These are phyloP conservation scores for Saksenaea vasiformis DNA, from an alignment of 371 early-diverging fungal genomes.

Conservation along the genomic window DNA sequence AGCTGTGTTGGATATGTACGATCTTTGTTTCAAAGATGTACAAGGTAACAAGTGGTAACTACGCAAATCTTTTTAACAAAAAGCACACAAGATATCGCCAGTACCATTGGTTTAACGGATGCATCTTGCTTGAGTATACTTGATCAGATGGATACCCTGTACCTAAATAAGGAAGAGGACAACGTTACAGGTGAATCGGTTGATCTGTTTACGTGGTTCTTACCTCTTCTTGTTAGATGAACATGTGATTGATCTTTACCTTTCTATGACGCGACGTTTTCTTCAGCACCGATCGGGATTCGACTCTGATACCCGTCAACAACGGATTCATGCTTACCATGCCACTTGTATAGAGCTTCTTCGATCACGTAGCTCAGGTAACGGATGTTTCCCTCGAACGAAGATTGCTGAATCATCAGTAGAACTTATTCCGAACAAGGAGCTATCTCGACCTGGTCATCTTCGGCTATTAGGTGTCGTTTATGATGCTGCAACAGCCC, in stretches of 20 bases:
- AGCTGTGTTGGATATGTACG: conserved; percentile 32
- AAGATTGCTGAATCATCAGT: not conserved
- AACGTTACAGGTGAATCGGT: conserved; percentile 30
- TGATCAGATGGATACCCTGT: conserved; percentile 22
- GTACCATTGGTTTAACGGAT: conserved; percentile 9
- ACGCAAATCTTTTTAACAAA: not conserved
- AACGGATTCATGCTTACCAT: conserved; percentile 14
- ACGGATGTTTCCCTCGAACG: not conserved
- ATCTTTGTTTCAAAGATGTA: not conserved
- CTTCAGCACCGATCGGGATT: conserved; percentile 10
- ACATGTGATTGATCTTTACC: conserved; percentile 20
- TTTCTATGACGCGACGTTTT: conserved; percentile 29
- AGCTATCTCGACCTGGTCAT: conserved; percentile 30
- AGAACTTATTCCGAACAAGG: conserved; percentile 23
- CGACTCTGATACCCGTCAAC: conserved; percentile 4
- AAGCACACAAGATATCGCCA: not conserved
- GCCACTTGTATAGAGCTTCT: conserved; percentile 19
- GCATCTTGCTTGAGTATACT: not conserved
- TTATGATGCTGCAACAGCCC: conserved; percentile 23
- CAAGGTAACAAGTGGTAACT: not conserved
- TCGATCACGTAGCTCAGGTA: conserved; percentile 23
- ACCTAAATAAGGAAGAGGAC: conserved; percentile 25
- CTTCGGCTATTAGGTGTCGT: conserved; percentile 23
- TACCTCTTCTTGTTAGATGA: conserved; percentile 24
- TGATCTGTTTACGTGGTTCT: not conserved